Base-by-base conservation (phyloP, 345 rosid species). In the Linum lewisii region DNA sequence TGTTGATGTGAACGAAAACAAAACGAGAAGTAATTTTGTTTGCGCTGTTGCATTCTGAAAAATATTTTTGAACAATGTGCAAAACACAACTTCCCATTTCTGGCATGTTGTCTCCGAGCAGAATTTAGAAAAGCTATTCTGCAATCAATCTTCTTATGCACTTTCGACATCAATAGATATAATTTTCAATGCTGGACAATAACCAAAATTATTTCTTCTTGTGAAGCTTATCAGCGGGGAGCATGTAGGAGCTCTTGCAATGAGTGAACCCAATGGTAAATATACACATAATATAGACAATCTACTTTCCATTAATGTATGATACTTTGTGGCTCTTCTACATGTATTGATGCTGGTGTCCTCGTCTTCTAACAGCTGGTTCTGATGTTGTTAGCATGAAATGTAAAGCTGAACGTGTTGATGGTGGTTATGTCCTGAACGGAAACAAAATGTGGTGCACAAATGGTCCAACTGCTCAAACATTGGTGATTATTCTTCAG, bases 371-470 rank as follows among this genome's bases (percentile, higher is more conserved):
- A 68, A 64, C 82, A 88, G 98, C 96, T 66, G 98, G 98, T 50
- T 92, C 98, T 57, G 96, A 92, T 70, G 89, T 92, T 74, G 90
- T 88, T 63, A 73, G 96, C 82, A 82, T 92, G 96, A 92, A 92
- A 77, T 88, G 96, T 76, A 88, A 86, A 73, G 98, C 98, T 68
- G 91, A 86, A 19, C 79, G 77, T 52, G 91, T 82, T 53, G 86
- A 86, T 78, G 96, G 95, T 50, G 96, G 98, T 51, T 88, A 75
- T 75, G 44, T 80, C 47, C 56, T 88, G 58, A 88, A 83, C 67
- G 96, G 98, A 66, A 88, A 82, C 79, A 88, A 88, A 75, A 92
- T 88, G 98, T 92, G 98, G 95, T 92, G 98, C 79, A 92, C 96
- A 25, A 92, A 92, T 82, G 98, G 98, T 63, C 95, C 96, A 7